These are phyloP conservation scores for Yamadazyma kanchanaburiensis DNA, from an alignment of 1,139 yeast species.

Conservation along the genomic window DNA sequence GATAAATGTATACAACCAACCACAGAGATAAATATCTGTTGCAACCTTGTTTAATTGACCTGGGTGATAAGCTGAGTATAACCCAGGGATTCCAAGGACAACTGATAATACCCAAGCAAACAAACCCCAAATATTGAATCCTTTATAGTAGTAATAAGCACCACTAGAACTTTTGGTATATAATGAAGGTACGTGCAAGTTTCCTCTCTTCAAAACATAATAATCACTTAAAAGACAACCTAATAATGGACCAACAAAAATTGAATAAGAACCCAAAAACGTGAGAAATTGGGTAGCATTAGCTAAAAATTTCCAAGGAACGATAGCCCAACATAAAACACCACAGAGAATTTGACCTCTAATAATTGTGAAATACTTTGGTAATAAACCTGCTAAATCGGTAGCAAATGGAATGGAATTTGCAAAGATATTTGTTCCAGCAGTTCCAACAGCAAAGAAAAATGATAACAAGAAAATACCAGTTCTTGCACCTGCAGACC, in stretches of 20 bases:
- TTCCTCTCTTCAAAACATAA: constrained; percentile 12
- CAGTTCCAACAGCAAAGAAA: constrained; percentile 13
- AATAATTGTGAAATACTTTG: constrained; percentile 14
- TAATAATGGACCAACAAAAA: constrained; percentile 14
- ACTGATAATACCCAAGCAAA: constrained; percentile 13
- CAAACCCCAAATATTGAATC: constrained; percentile 14
- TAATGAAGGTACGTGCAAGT: constrained; percentile 14
- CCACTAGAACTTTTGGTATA: constrained; percentile 11
- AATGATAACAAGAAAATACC: constrained; percentile 12
- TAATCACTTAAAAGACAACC: constrained; percentile 14
- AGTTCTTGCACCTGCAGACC: constrained; percentile 15
- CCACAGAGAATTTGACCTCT: constrained; percentile 14
- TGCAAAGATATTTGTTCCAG: constrained; percentile 16
- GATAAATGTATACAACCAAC: constrained; percentile 15
- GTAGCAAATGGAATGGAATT: constrained; percentile 15
- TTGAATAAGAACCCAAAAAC: constrained; percentile 15
- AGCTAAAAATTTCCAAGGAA: constrained; percentile 15
- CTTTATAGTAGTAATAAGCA: constrained; percentile 13
- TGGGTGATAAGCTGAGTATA: constrained; percentile 14
- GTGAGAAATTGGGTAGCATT: constrained; percentile 12
- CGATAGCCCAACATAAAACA: constrained; percentile 14
- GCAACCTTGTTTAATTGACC: constrained; percentile 9
- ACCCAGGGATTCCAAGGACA: constrained; percentile 14
- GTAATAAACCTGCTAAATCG: constrained; percentile 13
- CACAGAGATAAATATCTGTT: constrained; percentile 12